These are phyloP conservation scores for Albatrellus sp. DNA, from an alignment of 1,284 basidiomycete species.

Conservation along the genomic window DNA sequence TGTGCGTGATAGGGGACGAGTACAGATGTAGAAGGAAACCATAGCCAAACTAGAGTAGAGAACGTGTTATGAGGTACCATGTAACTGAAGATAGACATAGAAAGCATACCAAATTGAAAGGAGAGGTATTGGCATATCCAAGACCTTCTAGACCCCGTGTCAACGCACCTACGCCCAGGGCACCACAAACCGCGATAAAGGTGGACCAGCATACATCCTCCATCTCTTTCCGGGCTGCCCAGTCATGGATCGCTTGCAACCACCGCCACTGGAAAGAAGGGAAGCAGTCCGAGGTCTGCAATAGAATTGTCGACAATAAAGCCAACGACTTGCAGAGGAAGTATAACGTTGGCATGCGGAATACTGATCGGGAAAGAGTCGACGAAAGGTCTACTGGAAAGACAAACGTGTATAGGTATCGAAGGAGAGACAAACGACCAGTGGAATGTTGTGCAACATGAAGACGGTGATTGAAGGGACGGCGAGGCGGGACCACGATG, in stretches of 20 bases:
- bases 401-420: constrained; percentile 24
- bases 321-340: constrained; percentile 40
- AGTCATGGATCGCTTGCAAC: constrained; percentile 26
- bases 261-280: constrained; percentile 19
- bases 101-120: constrained; percentile 49
- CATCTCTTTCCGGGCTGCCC: constrained; percentile 41
- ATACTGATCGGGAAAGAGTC: constrained; percentile 39
- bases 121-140: constrained; percentile 35
- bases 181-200: constrained; percentile 51
- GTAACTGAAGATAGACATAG: neutral
- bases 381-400: constrained; percentile 54
- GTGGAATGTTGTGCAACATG: constrained; percentile 14
- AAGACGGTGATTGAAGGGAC: constrained; percentile 19
- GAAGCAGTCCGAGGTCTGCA: constrained; percentile 39
- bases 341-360: constrained; percentile 54
- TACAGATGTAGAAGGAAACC: constrained; percentile 64
- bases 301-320: constrained; percentile 42
- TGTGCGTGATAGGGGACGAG: constrained; percentile 48
- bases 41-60: constrained; percentile 45
- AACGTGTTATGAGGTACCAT: constrained; percentile 1
- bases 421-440: constrained; percentile 15
- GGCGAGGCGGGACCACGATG: constrained; percentile 57
- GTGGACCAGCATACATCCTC: constrained; percentile 58
- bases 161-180: constrained; percentile 51
- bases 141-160: constrained; percentile 54